phyloP scores from a whole-genome alignment of 2,329 filamentous ascomycete genomes.

The Nemania bipapillata region DNA sequence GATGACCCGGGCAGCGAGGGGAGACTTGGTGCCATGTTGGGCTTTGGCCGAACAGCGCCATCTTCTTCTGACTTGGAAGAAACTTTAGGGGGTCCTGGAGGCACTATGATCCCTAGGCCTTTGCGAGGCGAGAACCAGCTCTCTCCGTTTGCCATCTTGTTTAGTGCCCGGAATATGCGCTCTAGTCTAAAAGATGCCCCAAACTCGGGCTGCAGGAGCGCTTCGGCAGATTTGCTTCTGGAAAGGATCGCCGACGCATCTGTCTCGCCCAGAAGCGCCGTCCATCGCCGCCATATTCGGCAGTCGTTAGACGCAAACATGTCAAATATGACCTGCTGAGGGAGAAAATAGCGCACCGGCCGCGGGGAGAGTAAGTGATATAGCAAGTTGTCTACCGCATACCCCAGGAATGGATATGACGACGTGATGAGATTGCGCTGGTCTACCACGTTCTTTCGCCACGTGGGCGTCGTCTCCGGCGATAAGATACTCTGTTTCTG shows the following conservation, averaged over 20 bases:
- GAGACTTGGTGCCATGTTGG: neutral
- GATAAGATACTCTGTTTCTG: constrained; percentile 13
- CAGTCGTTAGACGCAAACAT: constrained; percentile 28
- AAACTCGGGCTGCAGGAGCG: constrained; percentile 33
- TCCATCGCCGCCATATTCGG: constrained; percentile 38
- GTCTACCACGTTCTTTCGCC: constrained; percentile 26
- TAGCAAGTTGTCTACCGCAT: constrained; percentile 35
- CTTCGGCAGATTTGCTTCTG: constrained; percentile 24
- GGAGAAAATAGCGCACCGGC: constrained; percentile 33
- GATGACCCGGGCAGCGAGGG: neutral
- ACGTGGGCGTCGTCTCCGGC: constrained; percentile 14
- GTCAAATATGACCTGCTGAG: constrained; percentile 32
- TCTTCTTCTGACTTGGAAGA: neutral
- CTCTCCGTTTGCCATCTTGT: constrained; percentile 27
- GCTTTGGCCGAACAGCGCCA: constrained; percentile 1
- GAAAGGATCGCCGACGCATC: constrained; percentile 29
- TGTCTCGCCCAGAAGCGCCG: constrained; percentile 34
- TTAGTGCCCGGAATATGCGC: constrained; percentile 32
- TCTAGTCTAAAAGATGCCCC: constrained; percentile 33
- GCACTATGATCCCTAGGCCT: neutral
- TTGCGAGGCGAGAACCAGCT: constrained; percentile 30
- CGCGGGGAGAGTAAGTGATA: constrained; percentile 36
- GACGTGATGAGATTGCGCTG: constrained; percentile 35
- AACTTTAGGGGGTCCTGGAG: neutral
- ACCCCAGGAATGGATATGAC: constrained; percentile 36